Base-by-base conservation (phyloP, 2,329 filamentous ascomycete genomes). In the Geosmithia morbida region DNA sequence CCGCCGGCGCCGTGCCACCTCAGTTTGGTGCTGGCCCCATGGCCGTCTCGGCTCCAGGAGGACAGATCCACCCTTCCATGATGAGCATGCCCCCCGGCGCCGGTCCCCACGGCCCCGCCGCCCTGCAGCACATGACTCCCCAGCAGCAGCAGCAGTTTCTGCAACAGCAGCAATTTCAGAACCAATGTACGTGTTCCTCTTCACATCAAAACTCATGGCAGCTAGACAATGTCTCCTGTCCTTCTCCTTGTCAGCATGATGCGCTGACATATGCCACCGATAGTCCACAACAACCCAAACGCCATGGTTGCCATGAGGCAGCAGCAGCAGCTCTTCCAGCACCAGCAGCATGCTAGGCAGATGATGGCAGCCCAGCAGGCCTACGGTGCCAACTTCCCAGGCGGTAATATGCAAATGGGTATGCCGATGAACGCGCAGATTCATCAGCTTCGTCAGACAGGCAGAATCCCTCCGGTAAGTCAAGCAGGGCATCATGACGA, bases 61-160 rank as follows among this genome's bases (percentile, higher is more conserved):
- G 75, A 51, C 83, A 85, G 60, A 81, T 86, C 53, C 85, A 79
- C 60, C 81, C 85, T 56, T 77, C 79, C 48, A 77, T 88, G 72
- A 87, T 89, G 83, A 76, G 69, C 49, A 86, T 89, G 79, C 83
- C 83, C 52, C 82, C 81, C 29, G 78, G 82, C 51, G 72, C 71
- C 53, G 74, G 70, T 47, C 77, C 77, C 49, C 83, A 79, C 63
- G 22, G 22, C 8, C 74, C 77, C 50, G 83, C 87, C 64, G 81
- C 81, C 17, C 66, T 88, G 56, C 81, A 83, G 58, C 85, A 89
- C 59, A 61, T 88, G 47, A 85, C 72, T 57, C 81, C 83, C 41
- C 71, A 67, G 46, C 71, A 74, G 56, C 66, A 68, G 50, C 75
- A 78, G 53, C 66, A 80, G 59, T 72, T 79, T 50, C 77, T 76